These are phyloP conservation scores for Aspergillus nomiae DNA, from an alignment of 2,329 filamentous ascomycete species.

Conservation along the genomic window DNA sequence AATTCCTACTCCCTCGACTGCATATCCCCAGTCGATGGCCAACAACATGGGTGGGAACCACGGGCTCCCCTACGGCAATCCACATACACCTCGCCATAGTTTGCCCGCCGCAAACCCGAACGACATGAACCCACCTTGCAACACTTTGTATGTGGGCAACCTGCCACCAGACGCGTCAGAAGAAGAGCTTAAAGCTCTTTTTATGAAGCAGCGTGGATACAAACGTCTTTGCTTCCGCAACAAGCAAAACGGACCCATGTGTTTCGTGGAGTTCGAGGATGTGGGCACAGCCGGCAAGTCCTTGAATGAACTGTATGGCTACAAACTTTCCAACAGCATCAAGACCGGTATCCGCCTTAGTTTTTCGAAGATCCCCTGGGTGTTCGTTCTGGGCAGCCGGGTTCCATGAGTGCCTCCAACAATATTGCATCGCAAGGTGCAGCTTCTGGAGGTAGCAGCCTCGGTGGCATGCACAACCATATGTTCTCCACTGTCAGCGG, in stretches of 20 bases:
- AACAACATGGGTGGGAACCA: conserved; percentile 51
- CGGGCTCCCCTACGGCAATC: conserved; percentile 58
- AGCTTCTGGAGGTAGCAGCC: conserved; percentile 60
- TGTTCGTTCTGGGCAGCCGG: conserved; percentile 75
- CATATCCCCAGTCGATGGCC: conserved; percentile 62
- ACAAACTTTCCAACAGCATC: conserved; percentile 82
- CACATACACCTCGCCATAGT: conserved; percentile 63
- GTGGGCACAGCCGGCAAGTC: conserved; percentile 89
- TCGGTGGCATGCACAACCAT: conserved; percentile 57
- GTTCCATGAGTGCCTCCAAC: conserved; percentile 54
- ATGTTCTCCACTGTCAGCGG: conserved; percentile 70
- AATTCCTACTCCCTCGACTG: conserved; percentile 53
- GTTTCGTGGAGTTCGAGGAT: conserved; percentile 97
- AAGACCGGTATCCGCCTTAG: conserved; percentile 94
- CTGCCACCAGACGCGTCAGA: conserved; percentile 89
- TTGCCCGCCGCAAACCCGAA: conserved; percentile 90
- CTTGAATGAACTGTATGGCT: conserved; percentile 84
- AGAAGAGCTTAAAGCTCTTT: conserved; percentile 91
- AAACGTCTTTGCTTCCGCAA: conserved; percentile 93
- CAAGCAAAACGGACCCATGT: conserved; percentile 96
- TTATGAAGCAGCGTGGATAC: conserved; percentile 91
- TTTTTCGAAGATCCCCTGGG: conserved; percentile 95
- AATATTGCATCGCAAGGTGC: conserved; percentile 53
- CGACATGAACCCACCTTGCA: conserved; percentile 96
- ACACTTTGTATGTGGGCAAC: conserved; percentile 97